These are phyloP conservation scores for Sugiyamaella qingdaonensis DNA, from an alignment of 805 yeast species.

Conservation along the genomic window DNA sequence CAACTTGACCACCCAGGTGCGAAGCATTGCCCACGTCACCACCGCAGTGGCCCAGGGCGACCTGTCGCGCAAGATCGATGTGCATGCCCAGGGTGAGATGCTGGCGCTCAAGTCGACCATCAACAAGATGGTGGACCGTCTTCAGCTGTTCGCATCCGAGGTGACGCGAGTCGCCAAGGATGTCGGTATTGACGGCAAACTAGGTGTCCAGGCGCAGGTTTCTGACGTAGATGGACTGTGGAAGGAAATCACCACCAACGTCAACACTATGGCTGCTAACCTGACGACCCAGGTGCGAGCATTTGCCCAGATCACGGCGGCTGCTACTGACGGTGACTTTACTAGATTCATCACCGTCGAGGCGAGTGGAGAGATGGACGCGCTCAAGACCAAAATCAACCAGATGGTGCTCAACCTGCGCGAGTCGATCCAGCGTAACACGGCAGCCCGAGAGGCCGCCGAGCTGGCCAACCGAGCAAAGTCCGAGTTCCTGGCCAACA, in stretches of 20 bases:
- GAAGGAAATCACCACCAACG: constrained; percentile 89
- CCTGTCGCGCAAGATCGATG: constrained; percentile 77
- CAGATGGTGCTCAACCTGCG: constrained; percentile 84
- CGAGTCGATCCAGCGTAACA: constrained; percentile 85
- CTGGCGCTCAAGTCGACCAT: constrained; percentile 80
- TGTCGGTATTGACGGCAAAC: constrained; percentile 89
- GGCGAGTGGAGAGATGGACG: constrained; percentile 85
- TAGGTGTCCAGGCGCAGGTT: constrained; percentile 90
- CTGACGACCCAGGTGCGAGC: constrained; percentile 90
- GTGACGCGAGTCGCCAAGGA: constrained; percentile 88
- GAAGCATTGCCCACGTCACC: constrained; percentile 85
- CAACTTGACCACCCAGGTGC: constrained; percentile 80
- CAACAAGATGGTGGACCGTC: constrained; percentile 88
- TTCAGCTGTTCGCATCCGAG: constrained; percentile 82
- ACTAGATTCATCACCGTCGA: constrained; percentile 87
- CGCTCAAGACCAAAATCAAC: constrained; percentile 51
- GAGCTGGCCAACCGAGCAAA: constrained; percentile 85
- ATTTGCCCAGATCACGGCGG: constrained; percentile 88
- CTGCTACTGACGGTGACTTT: constrained; percentile 91
- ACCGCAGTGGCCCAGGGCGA: constrained; percentile 92
- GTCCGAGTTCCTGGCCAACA: constrained; percentile 85
- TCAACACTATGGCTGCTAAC: constrained; percentile 91
- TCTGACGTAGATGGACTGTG: constrained; percentile 87
- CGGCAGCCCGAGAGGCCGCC: constrained; percentile 93
- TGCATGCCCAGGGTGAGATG: constrained; percentile 88